phyloP scores from a whole-genome alignment of 1,284 basidiomycete genomes.

The Neolentinus lepideus region DNA sequence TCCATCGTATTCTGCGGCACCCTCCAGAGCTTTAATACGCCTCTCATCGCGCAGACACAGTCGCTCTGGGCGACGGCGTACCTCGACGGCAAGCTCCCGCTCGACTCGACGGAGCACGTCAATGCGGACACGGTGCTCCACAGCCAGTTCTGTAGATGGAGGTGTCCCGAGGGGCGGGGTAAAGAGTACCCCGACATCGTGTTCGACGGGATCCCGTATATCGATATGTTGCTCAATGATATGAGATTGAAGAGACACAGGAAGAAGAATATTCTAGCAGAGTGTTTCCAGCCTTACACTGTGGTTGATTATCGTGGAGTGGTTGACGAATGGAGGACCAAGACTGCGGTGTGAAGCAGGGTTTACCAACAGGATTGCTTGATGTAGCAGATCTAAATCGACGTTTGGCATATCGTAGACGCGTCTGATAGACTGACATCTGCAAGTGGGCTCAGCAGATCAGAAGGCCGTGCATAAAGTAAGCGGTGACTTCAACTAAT shows the following conservation, averaged over 20 bases:
- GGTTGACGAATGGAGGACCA: background rate
- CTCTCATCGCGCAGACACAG: background rate
- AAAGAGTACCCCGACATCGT: background rate
- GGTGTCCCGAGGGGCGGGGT: background rate
- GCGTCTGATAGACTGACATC: no score
- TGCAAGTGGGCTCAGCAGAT: no score
- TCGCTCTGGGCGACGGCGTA: background rate
- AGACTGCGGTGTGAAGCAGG: no score
- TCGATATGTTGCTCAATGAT: background rate
- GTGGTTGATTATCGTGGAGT: background rate
- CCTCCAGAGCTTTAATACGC: background rate
- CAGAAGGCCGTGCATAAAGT: no score
- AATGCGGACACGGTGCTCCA: background rate
- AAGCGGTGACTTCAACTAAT: no score
- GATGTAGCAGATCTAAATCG: no score
- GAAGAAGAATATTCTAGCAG: background rate
- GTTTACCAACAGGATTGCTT: no score
- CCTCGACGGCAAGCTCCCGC: background rate
- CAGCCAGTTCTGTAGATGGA: background rate
- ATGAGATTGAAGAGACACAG: background rate
- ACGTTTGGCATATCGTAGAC: no score
- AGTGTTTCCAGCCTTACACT: background rate
- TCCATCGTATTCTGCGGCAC: background rate
- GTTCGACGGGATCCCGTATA: background rate
- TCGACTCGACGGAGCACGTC: background rate